Base-by-base conservation (phyloP, 2,329 filamentous ascomycete genomes). In the Trichoderma brevicompactum region DNA sequence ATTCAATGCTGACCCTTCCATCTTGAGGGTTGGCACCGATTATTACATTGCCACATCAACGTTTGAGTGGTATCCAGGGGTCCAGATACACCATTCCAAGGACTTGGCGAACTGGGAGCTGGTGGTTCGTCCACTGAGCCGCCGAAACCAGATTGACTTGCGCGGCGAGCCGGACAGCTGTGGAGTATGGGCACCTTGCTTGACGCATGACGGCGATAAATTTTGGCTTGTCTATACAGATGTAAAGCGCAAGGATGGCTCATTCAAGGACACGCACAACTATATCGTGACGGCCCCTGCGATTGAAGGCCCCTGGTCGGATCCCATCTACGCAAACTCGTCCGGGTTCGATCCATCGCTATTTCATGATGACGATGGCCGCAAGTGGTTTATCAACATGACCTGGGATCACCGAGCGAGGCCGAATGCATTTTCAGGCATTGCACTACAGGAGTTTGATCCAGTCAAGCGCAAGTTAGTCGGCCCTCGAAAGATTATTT, bases 211-310 rank as follows among this genome's bases (percentile, higher is more conserved):
- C 68, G 85, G 85, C 52, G 78, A 82, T 2, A 81, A 77, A 62
- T 89, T 88, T 75, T 89, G 83, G 81, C 81, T 89, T 5, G 86
- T 89, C 2, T 89, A 87, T 73, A 88, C 86, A 1, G 85, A 89
- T 70, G 86, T 89, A 15, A 89, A 88, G 76, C 85, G 87, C 68
- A 89, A 89, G 72, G 87, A 89, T 69, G 87, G 87, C 12, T 85
- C 82, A 2, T 88, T 87, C 80, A 88, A 87, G 72, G 86, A 88
- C 69, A 81, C 84, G 1, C 86, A 83, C 68, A 89, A 88, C 70
- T 89, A 88, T 71, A 87, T 89, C 65, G 82, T 89, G 61, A 83
- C 72, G 40, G 80, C 84, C 0, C 76, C 80, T 0, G 69, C 76
- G 5, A 84, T 88, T 61, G 80, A 83, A 43, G 87, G 86, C 0